Conservation (phyloP, 768 basidiomycete genomes). For the Trametes cinnabarina region DNA sequence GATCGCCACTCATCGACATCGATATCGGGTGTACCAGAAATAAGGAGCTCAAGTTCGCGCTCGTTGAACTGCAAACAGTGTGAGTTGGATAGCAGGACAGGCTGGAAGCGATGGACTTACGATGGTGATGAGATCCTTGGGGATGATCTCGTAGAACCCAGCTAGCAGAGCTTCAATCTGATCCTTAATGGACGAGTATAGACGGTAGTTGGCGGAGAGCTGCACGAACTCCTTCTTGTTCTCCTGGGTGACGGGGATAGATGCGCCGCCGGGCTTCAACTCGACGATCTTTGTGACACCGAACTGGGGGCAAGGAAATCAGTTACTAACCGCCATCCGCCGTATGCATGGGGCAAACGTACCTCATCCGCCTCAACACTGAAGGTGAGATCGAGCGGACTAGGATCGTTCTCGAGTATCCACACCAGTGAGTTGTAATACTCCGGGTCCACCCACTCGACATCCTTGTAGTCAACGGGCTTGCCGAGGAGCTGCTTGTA, state of each 20-base stretch:
- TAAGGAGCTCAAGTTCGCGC: conserved; percentile 89
- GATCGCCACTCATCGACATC: conserved; percentile 97
- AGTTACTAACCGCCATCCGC: not conserved
- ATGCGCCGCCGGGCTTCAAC: conserved; percentile 82
- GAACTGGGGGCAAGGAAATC: conserved; percentile 50
- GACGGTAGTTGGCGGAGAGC: conserved; percentile 88
- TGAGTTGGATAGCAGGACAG: conserved; percentile 13
- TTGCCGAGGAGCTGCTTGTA: conserved; percentile 95
- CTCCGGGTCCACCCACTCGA: conserved; percentile 97
- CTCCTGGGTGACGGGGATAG: conserved; percentile 88
- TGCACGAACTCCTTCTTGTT: conserved; percentile 97
- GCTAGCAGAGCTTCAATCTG: conserved; percentile 88
- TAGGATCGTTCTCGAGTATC: conserved; percentile 97
- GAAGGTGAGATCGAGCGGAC: conserved; percentile 83
- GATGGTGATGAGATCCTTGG: conserved; percentile 92
- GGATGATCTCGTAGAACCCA: conserved; percentile 98
- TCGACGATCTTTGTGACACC: conserved; percentile 87
- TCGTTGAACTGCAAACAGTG: conserved; percentile 72
- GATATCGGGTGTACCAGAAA: conserved; percentile 97
- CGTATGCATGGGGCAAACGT: conserved; percentile 21
- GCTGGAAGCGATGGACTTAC: conserved; percentile 45
- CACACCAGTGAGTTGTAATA: conserved; percentile 98
- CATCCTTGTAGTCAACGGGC: conserved; percentile 92
- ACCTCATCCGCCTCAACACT: conserved; percentile 96
- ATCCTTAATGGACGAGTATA: conserved; percentile 92